Percentiles rank a stretch among this genome's conserved stretches.
Conservation (phyloP, 1,284 basidiomycete genomes). For the Phellinidium pouzarii region DNA sequence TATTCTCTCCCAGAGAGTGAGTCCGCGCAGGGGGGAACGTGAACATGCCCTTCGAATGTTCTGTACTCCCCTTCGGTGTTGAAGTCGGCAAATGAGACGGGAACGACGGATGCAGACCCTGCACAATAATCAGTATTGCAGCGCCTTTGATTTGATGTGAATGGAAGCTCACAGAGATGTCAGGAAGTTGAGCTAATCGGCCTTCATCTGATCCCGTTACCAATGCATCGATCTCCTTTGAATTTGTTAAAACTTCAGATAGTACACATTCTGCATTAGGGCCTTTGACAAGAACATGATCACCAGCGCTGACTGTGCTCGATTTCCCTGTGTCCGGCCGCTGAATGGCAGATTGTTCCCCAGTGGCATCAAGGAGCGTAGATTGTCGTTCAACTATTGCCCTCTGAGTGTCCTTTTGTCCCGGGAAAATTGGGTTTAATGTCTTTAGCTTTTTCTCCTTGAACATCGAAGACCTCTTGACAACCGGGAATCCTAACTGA, state of each 20-base stretch:
- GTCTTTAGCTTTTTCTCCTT: conserved; percentile 3
- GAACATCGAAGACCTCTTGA: conserved; percentile 14
- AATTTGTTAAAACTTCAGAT: not conserved
- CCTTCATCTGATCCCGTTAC: not conserved
- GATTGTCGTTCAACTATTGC: not conserved
- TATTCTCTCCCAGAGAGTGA: no score
- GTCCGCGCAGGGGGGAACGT: no score
- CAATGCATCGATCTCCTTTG: not conserved
- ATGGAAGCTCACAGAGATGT: conserved; percentile 1
- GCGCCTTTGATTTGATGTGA: no score
- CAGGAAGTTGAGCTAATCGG: not conserved
- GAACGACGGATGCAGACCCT: no score
- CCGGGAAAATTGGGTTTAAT: not conserved
- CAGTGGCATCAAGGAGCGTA: not conserved
- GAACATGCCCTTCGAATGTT: no score
- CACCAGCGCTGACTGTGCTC: not conserved
- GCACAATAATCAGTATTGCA: no score
- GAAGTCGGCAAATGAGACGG: conserved; percentile 33
- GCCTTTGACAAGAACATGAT: not conserved
- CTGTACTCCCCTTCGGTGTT: conserved; percentile 30
- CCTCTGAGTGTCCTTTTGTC: not conserved
- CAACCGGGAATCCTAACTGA: conserved; percentile 17
- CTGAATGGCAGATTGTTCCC: not conserved
- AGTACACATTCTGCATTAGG: not conserved
- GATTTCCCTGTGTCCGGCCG: not conserved